Percentiles rank a stretch among this genome's conserved stretches.
phyloP scores from a whole-genome alignment of 2,329 filamentous ascomycete genomes.

The Trichoderma aggressivum region DNA sequence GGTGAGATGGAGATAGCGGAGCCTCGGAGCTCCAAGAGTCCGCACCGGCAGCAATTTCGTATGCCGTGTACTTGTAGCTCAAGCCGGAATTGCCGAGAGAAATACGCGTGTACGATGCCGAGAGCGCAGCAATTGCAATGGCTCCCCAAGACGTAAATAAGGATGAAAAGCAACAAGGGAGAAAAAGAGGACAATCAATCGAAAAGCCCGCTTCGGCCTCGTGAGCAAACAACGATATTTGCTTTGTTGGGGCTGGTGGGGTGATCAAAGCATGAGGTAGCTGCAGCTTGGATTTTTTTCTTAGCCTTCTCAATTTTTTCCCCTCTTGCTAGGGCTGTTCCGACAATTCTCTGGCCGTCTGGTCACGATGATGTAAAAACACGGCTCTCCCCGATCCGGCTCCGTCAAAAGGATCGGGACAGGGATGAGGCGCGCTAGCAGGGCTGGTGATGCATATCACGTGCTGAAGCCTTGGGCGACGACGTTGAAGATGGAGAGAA shows the following conservation, averaged over 20 bases:
- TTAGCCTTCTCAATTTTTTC: not conserved
- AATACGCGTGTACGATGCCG: not conserved
- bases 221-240: not conserved
- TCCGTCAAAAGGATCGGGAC: not conserved
- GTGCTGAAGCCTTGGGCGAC: not conserved
- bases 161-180: not conserved
- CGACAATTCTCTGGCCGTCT: not conserved
- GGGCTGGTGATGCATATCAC: conserved; percentile 1
- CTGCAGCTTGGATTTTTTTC: not conserved
- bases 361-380: conserved; percentile 20
- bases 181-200: not conserved
- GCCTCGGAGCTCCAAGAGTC: conserved; percentile 15
- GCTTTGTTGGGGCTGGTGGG: not conserved
- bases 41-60: not conserved
- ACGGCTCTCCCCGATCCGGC: conserved; percentile 2
- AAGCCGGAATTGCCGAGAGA: not conserved
- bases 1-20: conserved; percentile 18
- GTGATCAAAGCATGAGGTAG: not conserved
- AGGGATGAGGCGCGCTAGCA: conserved; percentile 13
- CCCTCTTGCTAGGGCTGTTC: not conserved
- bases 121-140: not conserved
- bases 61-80: not conserved
- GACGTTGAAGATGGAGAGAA: not conserved
- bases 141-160: not conserved
- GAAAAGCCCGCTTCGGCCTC: not conserved